phyloP scores from a whole-genome alignment of 805 yeast genomes.

The Tetrapisispora pingtungensis region DNA sequence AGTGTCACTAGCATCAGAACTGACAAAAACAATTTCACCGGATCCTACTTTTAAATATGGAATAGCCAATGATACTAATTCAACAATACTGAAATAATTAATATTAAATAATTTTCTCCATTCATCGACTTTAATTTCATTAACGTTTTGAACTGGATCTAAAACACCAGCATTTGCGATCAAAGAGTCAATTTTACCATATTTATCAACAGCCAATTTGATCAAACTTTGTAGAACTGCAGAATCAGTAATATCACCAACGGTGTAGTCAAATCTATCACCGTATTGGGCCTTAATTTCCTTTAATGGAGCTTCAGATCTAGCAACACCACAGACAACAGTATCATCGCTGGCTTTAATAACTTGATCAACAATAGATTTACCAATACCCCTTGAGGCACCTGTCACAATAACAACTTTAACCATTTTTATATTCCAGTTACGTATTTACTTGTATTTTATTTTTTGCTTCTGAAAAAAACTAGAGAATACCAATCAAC shows the following conservation, averaged over 20 bases:
- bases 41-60: constrained; percentile 45
- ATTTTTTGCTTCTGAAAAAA: no score
- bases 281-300: constrained; percentile 38
- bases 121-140: constrained; percentile 30
- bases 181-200: constrained; percentile 52
- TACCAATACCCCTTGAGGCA: constrained; percentile 71
- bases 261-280: constrained; percentile 41
- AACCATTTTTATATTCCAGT: constrained; percentile 7
- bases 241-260: constrained; percentile 53
- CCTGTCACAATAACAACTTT: constrained; percentile 47
- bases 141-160: constrained; percentile 58
- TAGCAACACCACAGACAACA: constrained; percentile 53
- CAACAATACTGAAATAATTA: constrained; percentile 68
- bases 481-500: no score
- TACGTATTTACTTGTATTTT: background rate
- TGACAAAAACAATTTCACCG: constrained; percentile 66
- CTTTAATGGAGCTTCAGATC: constrained; percentile 43
- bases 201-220: constrained; percentile 35
- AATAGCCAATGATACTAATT: constrained; percentile 42
- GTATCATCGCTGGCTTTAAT: constrained; percentile 32
- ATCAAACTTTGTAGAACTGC: constrained; percentile 30
- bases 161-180: constrained; percentile 77
- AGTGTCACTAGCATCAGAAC: constrained; percentile 76
- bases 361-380: constrained; percentile 51
- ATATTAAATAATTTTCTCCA: constrained; percentile 65